phyloP scores from a whole-genome alignment of 2,329 filamentous ascomycete species.

The Neonectria sp. region DNA sequence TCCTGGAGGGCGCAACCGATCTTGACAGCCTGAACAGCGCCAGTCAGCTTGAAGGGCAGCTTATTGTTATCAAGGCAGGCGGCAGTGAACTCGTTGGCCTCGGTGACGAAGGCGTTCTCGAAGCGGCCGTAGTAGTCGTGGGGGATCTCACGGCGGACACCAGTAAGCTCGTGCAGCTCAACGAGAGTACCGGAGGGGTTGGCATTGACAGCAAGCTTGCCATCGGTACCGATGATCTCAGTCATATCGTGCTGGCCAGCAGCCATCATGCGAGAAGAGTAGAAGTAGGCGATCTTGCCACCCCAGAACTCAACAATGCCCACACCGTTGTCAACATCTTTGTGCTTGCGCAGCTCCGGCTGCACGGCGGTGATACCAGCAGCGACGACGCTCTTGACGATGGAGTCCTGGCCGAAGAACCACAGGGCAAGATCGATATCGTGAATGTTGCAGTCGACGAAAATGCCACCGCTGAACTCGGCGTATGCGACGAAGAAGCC shows the following conservation, averaged over 20 bases:
- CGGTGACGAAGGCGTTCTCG: constrained; percentile 73
- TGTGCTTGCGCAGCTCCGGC: constrained; percentile 51
- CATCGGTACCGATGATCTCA: constrained; percentile 77
- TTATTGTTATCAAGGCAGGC: constrained; percentile 69
- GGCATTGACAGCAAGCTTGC: constrained; percentile 74
- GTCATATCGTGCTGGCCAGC: constrained; percentile 78
- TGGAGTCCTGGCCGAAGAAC: constrained; percentile 52
- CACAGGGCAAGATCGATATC: constrained; percentile 67
- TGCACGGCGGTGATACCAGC: constrained; percentile 52
- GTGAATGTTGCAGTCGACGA: constrained; percentile 80
- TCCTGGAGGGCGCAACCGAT: constrained; percentile 76
- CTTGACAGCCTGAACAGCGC: constrained; percentile 72
- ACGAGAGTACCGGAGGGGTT: constrained; percentile 70
- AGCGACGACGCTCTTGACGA: constrained; percentile 51
- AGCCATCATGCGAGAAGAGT: constrained; percentile 78
- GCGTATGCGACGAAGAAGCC: constrained; percentile 81
- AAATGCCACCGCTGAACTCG: constrained; percentile 76
- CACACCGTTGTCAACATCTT: constrained; percentile 52
- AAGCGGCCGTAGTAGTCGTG: constrained; percentile 76
- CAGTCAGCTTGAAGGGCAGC: constrained; percentile 70
- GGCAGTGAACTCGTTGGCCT: constrained; percentile 76
- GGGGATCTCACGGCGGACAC: constrained; percentile 71
- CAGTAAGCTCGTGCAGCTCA: constrained; percentile 66
- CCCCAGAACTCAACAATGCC: constrained; percentile 77
- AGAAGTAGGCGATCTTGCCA: constrained; percentile 76